These are phyloP conservation scores for Zasmidium cellare DNA, from an alignment of 2,329 filamentous ascomycete species.

Conservation along the genomic window DNA sequence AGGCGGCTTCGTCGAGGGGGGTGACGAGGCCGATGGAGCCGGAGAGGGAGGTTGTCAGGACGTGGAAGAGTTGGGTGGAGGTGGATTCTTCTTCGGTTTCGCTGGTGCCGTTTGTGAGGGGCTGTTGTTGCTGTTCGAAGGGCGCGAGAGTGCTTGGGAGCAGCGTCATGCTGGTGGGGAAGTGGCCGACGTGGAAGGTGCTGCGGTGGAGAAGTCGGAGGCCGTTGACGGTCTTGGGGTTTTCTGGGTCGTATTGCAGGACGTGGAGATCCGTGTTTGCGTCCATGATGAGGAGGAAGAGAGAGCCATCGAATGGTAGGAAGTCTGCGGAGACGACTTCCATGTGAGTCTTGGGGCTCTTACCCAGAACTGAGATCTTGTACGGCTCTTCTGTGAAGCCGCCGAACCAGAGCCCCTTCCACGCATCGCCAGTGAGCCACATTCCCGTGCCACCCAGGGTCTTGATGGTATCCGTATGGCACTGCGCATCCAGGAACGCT, in stretches of 20 bases:
- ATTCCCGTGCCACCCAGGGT: constrained; percentile 81
- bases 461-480: constrained; percentile 83
- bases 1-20: constrained; percentile 74
- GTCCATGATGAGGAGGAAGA: constrained; percentile 82
- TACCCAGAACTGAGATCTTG: constrained; percentile 89
- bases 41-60: constrained; percentile 72
- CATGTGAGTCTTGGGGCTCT: constrained; percentile 69
- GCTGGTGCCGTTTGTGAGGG: constrained; percentile 26
- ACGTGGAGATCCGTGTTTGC: constrained; percentile 84
- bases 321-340: constrained; percentile 84
- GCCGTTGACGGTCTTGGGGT: constrained; percentile 89
- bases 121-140: constrained; percentile 40
- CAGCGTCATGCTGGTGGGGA: constrained; percentile 71
- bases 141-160: constrained; percentile 63
- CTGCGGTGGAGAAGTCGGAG: constrained; percentile 82
- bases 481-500: constrained; percentile 97
- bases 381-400: constrained; percentile 98
- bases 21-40: constrained; percentile 77
- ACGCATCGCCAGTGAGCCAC: constrained; percentile 82
- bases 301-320: constrained; percentile 77
- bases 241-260: constrained; percentile 91
- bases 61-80: constrained; percentile 41
- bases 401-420: constrained; percentile 94
- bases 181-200: constrained; percentile 83
- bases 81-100: constrained; percentile 24